Conservation (phyloP, 2,329 filamentous ascomycete species). For the Shiraia sp. region DNA sequence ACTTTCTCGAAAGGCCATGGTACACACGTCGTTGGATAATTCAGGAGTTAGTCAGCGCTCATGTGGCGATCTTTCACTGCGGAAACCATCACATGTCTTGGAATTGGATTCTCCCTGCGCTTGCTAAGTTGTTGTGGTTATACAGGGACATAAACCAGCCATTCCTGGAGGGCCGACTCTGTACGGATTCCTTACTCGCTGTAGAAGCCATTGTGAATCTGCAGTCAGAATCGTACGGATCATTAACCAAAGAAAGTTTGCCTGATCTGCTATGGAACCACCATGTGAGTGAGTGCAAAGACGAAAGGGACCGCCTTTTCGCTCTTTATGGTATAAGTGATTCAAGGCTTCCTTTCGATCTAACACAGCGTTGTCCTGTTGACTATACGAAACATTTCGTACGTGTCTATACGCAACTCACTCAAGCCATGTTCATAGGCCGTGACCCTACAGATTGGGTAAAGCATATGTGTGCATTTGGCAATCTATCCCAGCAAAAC, state of each 20-base stretch:
- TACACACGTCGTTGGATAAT: slow-evolving; percentile 8
- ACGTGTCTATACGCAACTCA: too few relatives aligned
- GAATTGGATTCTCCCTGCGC: slow-evolving; percentile 12
- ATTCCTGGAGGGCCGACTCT: too few relatives aligned
- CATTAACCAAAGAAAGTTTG: too few relatives aligned
- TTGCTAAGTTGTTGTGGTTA: not conserved
- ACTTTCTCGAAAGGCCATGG: slow-evolving; percentile 3
- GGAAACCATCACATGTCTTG: slow-evolving; percentile 21
- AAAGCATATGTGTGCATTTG: not conserved
- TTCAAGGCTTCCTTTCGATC: not conserved
- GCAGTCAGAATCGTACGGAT: too few relatives aligned
- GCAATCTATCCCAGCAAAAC: slow-evolving; percentile 1
- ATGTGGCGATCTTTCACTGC: slow-evolving; percentile 1
- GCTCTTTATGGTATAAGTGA: too few relatives aligned
- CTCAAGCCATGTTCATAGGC: not conserved
- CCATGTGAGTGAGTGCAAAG: too few relatives aligned
- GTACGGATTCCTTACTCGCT: too few relatives aligned
- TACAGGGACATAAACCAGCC: too few relatives aligned
- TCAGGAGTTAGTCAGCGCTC: slow-evolving; percentile 5
- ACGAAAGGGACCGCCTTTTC: too few relatives aligned
- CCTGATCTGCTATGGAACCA: too few relatives aligned
- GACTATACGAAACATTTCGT: not conserved
- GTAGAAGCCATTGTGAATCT: too few relatives aligned
- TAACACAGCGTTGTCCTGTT: not conserved
- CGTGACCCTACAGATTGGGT: not conserved